Conservation (phyloP, 768 basidiomycete genomes). For the Suillus fuscotomentosus region DNA sequence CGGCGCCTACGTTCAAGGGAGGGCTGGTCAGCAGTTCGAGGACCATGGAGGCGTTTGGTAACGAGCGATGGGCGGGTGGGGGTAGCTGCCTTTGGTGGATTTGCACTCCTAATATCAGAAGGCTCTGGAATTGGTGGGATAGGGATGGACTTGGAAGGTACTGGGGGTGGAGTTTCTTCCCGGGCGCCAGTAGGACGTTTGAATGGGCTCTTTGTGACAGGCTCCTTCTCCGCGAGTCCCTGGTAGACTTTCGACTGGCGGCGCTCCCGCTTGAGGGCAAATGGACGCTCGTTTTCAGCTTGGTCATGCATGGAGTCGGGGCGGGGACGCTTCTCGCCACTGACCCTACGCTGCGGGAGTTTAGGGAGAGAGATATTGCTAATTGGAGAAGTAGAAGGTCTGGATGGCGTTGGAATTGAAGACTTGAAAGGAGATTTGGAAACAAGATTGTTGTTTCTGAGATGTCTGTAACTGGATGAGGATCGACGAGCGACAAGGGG, state of each 20-base stretch:
- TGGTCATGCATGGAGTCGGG: slow-evolving; percentile 70
- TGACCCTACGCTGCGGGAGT: slow-evolving; percentile 47
- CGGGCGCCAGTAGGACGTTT: slow-evolving; percentile 31
- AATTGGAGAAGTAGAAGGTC: slow-evolving; percentile 16
- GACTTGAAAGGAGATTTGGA: slow-evolving; percentile 86
- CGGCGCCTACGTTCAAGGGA: slow-evolving; percentile 39
- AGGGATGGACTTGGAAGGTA: slow-evolving; percentile 29
- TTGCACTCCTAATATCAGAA: slow-evolving; percentile 37
- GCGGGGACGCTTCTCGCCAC: slow-evolving; percentile 77
- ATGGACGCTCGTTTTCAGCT: slow-evolving; percentile 70
- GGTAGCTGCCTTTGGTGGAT: slow-evolving; percentile 23
- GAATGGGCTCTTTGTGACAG: slow-evolving; percentile 84
- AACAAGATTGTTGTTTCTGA: slow-evolving; percentile 75
- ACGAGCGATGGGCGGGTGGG: slow-evolving; percentile 64
- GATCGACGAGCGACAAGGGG: slow-evolving; percentile 64
- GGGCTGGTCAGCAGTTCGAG: slow-evolving; percentile 51
- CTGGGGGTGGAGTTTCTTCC: slow-evolving; percentile 30
- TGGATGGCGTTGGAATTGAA: slow-evolving; percentile 51
- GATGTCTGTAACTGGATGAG: slow-evolving; percentile 78
- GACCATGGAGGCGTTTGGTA: slow-evolving; percentile 73
- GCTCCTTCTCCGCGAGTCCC: slow-evolving; percentile 70
- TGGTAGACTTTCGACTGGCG: slow-evolving; percentile 76
- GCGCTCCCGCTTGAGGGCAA: slow-evolving; percentile 67
- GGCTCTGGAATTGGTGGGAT: slow-evolving; percentile 26
- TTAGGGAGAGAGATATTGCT: slow-evolving; percentile 10